Evolutionary conservation across 345 rosid genomes (phyloP), one percentile per base, ranked within the genome.

Genomic region (Lepidium africanum): DNA sequence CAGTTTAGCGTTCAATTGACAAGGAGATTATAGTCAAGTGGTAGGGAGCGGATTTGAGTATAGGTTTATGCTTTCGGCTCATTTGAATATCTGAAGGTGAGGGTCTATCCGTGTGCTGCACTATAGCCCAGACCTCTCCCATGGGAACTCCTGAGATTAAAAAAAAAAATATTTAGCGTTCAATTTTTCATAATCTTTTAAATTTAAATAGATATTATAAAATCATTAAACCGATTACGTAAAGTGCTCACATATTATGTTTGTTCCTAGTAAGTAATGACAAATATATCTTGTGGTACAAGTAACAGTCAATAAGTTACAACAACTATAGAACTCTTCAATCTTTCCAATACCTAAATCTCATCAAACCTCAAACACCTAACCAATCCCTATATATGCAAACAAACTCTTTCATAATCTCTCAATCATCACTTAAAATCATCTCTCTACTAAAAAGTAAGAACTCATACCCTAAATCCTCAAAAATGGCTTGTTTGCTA

Each of bases 321-420:
- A 73, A 55, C 65, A 51, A 65, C 52, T 57, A 6, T 6, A 25
- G 41, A 14, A 11, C 4, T 41, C 19, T 58, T 55, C 52, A 30
- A 33, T 21, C 54, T 15, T 50, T 9, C 36, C 42, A 6, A 33
- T 54, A 51, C 48, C 72, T 40, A 65, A 40, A 65, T 59, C 67
- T 49, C 54, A 73, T 50, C 72, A 66, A 65, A 65, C 72, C 15
- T 57, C 65, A 39, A 63, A 15, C 33, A n/a, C 47, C 11, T n/a
- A 47, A 56, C 11, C 33, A 30, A 30, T 30, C 23, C 58, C 16
- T 73, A 73, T 65, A 73, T 11, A 40, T 41, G 42, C 48, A 59
- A 17, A 48, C 45, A 47, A 38, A 27, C 21, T 64, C 65, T 42
- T 63, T 63, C 43, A 65, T 11, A 43, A 4, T 62, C 8, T 41